Conservation (phyloP, 768 basidiomycete genomes). For the Phylloporus scabripes region DNA sequence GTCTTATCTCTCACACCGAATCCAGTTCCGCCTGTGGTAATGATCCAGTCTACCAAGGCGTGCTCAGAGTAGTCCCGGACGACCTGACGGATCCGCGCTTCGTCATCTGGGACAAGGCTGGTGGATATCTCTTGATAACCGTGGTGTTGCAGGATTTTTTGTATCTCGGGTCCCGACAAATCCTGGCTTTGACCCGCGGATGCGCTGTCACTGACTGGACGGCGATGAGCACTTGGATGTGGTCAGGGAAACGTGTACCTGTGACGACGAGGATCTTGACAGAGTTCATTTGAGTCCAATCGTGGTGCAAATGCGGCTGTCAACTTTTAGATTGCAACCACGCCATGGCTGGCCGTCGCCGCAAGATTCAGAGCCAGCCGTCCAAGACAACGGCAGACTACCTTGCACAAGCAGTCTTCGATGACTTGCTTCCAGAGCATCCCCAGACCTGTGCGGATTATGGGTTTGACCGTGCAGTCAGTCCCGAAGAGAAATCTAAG, state of each 20-base stretch:
- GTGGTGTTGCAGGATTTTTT: slow-evolving; percentile 38
- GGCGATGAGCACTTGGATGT: background rate
- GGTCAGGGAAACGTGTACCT: slow-evolving; percentile 10
- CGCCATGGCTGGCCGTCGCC: background rate
- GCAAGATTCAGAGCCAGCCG: background rate
- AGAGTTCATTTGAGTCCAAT: slow-evolving; percentile 14
- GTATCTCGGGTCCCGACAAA: slow-evolving; percentile 61
- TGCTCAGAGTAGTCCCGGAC: slow-evolving; percentile 44
- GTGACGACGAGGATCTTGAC: slow-evolving; percentile 25
- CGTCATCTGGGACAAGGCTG: slow-evolving; percentile 64
- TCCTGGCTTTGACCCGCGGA: slow-evolving; percentile 46
- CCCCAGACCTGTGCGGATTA: slow-evolving; percentile 32
- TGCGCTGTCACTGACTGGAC: slow-evolving; percentile 64
- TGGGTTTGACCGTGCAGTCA: slow-evolving; percentile 28
- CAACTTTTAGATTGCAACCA: background rate
- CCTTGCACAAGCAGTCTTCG: slow-evolving; percentile 24
- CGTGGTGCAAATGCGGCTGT: too few species aligned
- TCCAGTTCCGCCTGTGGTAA: slow-evolving; percentile 87
- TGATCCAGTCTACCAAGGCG: slow-evolving; percentile 59
- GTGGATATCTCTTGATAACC: slow-evolving; percentile 35
- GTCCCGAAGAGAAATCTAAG: slow-evolving; percentile 8
- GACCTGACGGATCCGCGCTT: slow-evolving; percentile 40
- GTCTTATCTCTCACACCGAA: slow-evolving; percentile 78
- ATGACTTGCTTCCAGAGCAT: slow-evolving; percentile 27
- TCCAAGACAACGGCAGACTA: slow-evolving; percentile 6